phyloP scores from a whole-genome alignment of 352 stramenopile species.

The Phytophthora cactorum region DNA sequence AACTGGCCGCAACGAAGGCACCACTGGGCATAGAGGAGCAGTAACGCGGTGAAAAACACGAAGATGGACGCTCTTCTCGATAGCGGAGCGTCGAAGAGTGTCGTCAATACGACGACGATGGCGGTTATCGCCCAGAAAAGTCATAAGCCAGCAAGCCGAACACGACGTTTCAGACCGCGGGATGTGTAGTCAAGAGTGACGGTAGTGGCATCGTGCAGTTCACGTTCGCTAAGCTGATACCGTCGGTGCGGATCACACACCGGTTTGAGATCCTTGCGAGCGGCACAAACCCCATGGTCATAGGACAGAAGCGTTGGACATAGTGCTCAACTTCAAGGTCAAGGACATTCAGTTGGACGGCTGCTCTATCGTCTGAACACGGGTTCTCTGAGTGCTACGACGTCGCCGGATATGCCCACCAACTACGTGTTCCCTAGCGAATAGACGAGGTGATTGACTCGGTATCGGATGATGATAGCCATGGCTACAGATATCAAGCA shows the following conservation, averaged over 20 bases:
- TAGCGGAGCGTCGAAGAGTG: background rate
- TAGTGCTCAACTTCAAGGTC: background rate
- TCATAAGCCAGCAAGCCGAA: background rate
- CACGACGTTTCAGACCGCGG: background rate
- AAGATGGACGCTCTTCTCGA: background rate
- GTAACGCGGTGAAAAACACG: background rate
- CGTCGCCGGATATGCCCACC: background rate
- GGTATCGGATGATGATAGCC: background rate
- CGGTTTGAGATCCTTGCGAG: background rate
- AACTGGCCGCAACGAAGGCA: background rate
- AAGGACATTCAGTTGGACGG: background rate
- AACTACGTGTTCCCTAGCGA: background rate
- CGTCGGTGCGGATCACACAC: background rate
- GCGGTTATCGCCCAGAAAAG: background rate
- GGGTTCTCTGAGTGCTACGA: background rate
- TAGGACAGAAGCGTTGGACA: background rate
- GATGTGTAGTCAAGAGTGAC: background rate
- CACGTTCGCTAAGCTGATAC: background rate
- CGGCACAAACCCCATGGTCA: background rate
- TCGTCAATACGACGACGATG: background rate
- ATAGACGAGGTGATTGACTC: background rate
- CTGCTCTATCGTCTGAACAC: background rate
- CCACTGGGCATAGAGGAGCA: background rate
- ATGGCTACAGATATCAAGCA: background rate
- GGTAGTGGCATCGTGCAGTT: background rate